These are phyloP conservation scores for Solanum sejunctum DNA, from an alignment of 257 asterid species.

Conservation along the genomic window DNA sequence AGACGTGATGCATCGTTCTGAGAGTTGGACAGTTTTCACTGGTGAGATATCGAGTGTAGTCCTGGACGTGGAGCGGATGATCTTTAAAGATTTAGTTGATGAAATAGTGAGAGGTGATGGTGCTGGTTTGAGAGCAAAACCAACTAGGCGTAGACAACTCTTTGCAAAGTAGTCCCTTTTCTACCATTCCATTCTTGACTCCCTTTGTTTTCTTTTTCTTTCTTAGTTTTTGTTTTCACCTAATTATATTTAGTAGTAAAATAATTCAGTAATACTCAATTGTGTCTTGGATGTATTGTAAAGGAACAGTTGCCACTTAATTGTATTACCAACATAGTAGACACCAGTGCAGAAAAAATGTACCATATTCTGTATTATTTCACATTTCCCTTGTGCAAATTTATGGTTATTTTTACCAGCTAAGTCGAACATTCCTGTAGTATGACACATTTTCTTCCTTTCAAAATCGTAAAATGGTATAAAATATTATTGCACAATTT, in stretches of 20 bases:
- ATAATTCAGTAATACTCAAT: neutral
- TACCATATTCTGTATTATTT: neutral
- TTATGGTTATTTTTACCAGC: neutral
- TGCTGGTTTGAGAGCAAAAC: slow-evolving; percentile 30
- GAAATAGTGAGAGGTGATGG: slow-evolving; percentile 74
- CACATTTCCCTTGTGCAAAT: neutral
- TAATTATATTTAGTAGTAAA: slow-evolving; percentile 1
- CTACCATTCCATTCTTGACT: neutral
- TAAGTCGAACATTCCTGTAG: neutral
- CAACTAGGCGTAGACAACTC: slow-evolving; percentile 36
- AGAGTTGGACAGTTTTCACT: slow-evolving; percentile 39
- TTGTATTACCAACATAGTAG: neutral
- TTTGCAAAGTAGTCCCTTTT: slow-evolving; percentile 22
- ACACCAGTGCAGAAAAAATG: neutral
- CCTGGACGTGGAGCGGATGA: slow-evolving; percentile 67
- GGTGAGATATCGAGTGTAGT: slow-evolving; percentile 57
- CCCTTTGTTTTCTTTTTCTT: neutral
- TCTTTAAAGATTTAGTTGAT: slow-evolving; percentile 71
- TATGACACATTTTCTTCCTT: neutral
- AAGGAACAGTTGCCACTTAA: neutral
- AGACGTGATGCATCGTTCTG: slow-evolving; percentile 45
- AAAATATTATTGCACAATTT: neutral
- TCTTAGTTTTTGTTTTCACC: neutral
- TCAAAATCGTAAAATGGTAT: neutral
- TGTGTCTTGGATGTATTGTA: neutral